Percentiles rank a stretch among this genome's conserved stretches.
phyloP scores from a whole-genome alignment of 768 basidiomycete genomes.

The Podaxis sp. region DNA sequence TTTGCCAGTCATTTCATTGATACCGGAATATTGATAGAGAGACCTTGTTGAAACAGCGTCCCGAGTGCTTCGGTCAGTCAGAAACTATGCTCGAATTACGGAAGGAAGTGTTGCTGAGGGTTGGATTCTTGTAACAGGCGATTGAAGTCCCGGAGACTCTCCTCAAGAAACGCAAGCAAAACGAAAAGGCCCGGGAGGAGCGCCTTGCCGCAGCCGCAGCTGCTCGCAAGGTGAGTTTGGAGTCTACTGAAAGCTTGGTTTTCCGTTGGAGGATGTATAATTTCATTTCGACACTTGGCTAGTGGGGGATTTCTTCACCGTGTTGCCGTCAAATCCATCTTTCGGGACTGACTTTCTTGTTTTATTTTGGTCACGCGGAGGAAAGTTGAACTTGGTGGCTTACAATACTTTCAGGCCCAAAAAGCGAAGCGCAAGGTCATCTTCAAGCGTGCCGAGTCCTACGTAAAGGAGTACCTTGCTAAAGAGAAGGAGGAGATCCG shows the following conservation, averaged over 20 bases:
- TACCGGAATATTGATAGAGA: conserved; percentile 14
- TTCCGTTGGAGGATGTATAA: conserved; percentile 76
- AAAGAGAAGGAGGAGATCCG: conserved; percentile 97
- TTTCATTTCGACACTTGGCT: conserved; percentile 75
- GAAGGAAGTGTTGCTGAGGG: conserved; percentile 23
- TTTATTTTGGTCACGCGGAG: conserved; percentile 14
- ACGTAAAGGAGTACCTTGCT: conserved; percentile 93
- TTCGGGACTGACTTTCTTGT: conserved; percentile 73
- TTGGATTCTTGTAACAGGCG: conserved; percentile 46
- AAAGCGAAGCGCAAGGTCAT: conserved; percentile 94
- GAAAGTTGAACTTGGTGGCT: conserved; percentile 12
- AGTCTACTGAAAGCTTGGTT: conserved; percentile 14
- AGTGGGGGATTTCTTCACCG: conserved; percentile 45
- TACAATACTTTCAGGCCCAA: conserved; percentile 54
- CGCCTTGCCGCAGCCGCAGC: conserved; percentile 79
- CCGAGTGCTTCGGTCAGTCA: conserved; percentile 58
- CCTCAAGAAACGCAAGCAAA: conserved; percentile 99
- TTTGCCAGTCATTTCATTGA: conserved; percentile 18
- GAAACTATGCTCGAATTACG: conserved; percentile 18
- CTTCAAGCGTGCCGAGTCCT: conserved; percentile 98
- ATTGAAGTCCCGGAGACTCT: conserved; percentile 99
- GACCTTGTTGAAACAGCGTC: conserved; percentile 34
- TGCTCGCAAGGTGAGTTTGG: conserved; percentile 79
- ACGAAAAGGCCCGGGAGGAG: conserved; percentile 94
- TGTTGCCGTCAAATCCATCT: conserved; percentile 91